Conservation (phyloP, 257 asterid genomes). For the Solanum okadae region DNA sequence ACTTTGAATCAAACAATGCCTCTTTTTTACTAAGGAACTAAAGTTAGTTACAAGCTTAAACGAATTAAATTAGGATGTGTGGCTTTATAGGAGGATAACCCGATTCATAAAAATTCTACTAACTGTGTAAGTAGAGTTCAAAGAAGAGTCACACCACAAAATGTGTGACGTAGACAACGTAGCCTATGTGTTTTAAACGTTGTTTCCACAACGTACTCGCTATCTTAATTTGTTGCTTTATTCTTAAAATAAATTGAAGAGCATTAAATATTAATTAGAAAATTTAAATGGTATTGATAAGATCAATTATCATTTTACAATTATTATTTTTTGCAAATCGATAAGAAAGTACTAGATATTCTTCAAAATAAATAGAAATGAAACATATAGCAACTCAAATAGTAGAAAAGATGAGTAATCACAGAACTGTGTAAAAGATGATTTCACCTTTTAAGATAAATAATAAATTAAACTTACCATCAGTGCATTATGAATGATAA, state of each 20-base stretch:
- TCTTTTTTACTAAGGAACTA: background rate
- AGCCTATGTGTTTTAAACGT: background rate
- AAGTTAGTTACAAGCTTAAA: background rate
- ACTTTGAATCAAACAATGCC: background rate
- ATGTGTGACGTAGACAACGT: background rate
- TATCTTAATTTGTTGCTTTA: background rate
- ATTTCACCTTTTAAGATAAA: background rate
- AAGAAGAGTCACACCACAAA: background rate
- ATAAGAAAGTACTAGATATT: background rate
- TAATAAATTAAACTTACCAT: background rate
- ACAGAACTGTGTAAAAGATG: background rate
- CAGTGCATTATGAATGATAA: background rate
- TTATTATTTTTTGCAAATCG: background rate
- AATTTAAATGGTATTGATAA: background rate
- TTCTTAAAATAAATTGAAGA: background rate
- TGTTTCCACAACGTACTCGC: background rate
- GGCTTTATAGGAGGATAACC: background rate
- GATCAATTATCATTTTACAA: background rate
- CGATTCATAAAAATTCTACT: background rate
- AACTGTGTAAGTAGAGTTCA: background rate
- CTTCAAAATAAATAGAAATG: background rate
- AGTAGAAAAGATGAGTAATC: background rate
- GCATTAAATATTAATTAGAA: background rate
- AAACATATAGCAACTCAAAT: background rate
- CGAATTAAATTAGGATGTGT: too few relatives aligned